Evolutionary conservation across 139 green algal genomes (phyloP).

Genomic region (Nannochloris sp.): DNA sequence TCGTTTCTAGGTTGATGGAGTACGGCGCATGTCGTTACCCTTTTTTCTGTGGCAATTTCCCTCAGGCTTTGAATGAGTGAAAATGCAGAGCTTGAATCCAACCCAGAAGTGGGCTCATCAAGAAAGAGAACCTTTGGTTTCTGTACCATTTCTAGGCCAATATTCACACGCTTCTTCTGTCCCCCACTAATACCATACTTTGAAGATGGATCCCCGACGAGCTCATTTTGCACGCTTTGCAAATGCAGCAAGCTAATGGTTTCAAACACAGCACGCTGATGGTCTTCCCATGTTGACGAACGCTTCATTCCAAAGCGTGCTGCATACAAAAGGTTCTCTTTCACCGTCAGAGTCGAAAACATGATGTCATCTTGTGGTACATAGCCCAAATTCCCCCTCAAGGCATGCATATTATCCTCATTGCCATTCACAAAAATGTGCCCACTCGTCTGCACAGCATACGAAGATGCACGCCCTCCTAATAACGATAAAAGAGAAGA

Average conservation of each 20-base stretch:
- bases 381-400: slow-evolving; percentile 48
- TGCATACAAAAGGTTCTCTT: slow-evolving; percentile 50
- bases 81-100: slow-evolving; percentile 43
- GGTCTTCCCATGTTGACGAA: slow-evolving; percentile 15
- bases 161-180: slow-evolving; percentile 66
- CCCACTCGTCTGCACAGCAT: slow-evolving; percentile 34
- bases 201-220: slow-evolving; percentile 50
- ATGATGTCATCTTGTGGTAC: slow-evolving; percentile 76
- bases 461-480: slow-evolving; percentile 28
- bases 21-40: slow-evolving; percentile 51
- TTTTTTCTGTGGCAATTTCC: slow-evolving; percentile 20
- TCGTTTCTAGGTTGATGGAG: slow-evolving; percentile 61
- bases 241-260: slow-evolving; percentile 24
- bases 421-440: slow-evolving; percentile 44
- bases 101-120: slow-evolving; percentile 58
- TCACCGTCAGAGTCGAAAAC: slow-evolving; percentile 48
- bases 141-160: slow-evolving; percentile 68
- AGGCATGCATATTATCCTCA: slow-evolving; percentile 15
- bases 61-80: slow-evolving; percentile 42
- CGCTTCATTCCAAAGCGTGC: slow-evolving; percentile 30
- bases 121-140: slow-evolving; percentile 63
- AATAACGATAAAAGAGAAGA: slow-evolving; percentile 42
- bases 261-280: slow-evolving; percentile 21
- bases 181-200: slow-evolving; percentile 45
- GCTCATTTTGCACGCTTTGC: slow-evolving; percentile 30